Base-by-base conservation (phyloP, 257 asterid species). In the Cinchona pubescens region DNA sequence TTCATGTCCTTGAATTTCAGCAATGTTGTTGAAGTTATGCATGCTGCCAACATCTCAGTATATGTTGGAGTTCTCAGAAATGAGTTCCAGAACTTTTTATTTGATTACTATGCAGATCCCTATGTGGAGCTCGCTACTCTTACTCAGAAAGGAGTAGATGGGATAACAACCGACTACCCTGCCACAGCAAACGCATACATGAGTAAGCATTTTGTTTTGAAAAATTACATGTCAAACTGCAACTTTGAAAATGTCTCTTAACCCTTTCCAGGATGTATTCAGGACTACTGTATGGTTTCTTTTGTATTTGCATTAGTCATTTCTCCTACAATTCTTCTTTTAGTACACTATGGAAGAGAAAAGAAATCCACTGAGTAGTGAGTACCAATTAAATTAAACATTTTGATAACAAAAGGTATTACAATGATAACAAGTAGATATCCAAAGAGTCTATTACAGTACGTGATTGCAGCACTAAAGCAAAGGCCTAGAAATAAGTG, bases 51-150 rank as follows among this genome's bases (percentile, higher is more conserved):
- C 45, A 12, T 92, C 81, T 90, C 93, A 5, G 95, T 94, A 4
- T 92, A 90, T 34, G 89, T 86, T 19, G 96, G 95, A 46, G 35
- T 80, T 74, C 82, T 94, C 29, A 88, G 78, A 84, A 92, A 94
- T 51, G 98, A 94, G 69, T 94, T 87, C 69, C 82, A 78, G 51
- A 92, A 89, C 85, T 82, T 94, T 51, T 81, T 85, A 10, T 86
- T 94, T 64, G 97, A 94, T 63, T 92, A 86, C 75, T 72, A 84
- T 6, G 79, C 97, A 1, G 97, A 94, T 86, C 98, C 98, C 29
- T 94, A 92, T 51, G 86, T 85, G 8, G 91, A 92, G 83, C 83
- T 94, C 18, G 80, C 82, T 78, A 92, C 96, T 38, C 60, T 87
- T 46, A 9, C 69, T 64, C 58, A 84, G 25, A 85, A 68, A 43